phyloP scores from a whole-genome alignment of 2,329 filamentous ascomycete genomes.

The Aureobasidium sp. region DNA sequence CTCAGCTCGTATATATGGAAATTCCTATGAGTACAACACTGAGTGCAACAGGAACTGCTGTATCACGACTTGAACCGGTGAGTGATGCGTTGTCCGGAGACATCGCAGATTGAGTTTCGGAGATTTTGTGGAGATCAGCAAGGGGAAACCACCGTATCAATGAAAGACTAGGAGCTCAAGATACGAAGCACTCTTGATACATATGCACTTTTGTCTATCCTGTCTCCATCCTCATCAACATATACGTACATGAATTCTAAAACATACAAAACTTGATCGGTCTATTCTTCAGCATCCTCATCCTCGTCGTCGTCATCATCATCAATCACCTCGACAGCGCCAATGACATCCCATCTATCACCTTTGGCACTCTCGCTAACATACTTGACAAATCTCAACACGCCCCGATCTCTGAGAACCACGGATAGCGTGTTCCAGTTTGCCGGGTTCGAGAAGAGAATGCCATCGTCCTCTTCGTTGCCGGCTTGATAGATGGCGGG shows the following conservation, averaged over 20 bases:
- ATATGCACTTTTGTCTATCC: not conserved
- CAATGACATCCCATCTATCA: constrained; percentile 87
- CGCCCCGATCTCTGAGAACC: constrained; percentile 77
- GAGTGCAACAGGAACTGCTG: too few species aligned
- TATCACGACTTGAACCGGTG: not conserved
- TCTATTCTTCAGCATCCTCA: not conserved
- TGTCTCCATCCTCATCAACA: not conserved
- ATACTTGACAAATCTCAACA: constrained; percentile 93
- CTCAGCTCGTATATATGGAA: not conserved
- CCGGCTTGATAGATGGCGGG: constrained; percentile 79
- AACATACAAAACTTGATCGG: not conserved
- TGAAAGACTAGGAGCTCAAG: too few species aligned
- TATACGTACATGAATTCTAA: not conserved
- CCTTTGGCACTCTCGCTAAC: constrained; percentile 73
- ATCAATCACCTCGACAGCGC: constrained; percentile 57
- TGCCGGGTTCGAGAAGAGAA: constrained; percentile 59
- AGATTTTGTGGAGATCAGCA: not conserved
- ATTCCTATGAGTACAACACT: not conserved
- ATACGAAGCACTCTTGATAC: not conserved
- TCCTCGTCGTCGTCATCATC: constrained; percentile 29
- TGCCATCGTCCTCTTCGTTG: constrained; percentile 63
- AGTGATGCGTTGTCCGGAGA: not conserved
- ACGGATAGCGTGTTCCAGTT: constrained; percentile 88
- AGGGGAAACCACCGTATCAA: not conserved
- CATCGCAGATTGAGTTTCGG: not conserved